These are phyloP conservation scores for Fraxinus paxiana DNA, from an alignment of 305 asterid species.

Conservation along the genomic window DNA sequence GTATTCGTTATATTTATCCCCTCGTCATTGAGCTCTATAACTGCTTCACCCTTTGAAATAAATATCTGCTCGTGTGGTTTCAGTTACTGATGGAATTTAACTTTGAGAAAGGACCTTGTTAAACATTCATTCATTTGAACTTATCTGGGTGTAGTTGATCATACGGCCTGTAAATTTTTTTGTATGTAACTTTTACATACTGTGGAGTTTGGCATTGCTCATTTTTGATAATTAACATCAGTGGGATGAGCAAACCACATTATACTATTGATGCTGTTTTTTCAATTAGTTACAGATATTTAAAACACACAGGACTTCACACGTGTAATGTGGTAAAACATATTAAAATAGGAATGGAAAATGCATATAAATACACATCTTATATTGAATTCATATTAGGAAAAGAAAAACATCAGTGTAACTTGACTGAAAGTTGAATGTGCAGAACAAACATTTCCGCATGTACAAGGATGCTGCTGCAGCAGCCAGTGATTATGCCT, in stretches of 20 bases:
- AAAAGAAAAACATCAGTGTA: not conserved
- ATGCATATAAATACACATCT: not conserved
- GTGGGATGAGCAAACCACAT: not conserved
- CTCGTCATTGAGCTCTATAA: not conserved
- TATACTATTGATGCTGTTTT: not conserved
- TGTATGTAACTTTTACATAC: not conserved
- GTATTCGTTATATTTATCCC: not conserved
- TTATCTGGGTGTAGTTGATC: not conserved
- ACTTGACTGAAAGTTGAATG: constrained; percentile 23
- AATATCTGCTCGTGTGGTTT: not conserved
- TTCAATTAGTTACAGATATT: not conserved
- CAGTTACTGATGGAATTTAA: not conserved
- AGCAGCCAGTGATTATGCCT: constrained; percentile 47
- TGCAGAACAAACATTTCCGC: constrained; percentile 66
- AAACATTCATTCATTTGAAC: not conserved
- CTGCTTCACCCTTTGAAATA: not conserved
- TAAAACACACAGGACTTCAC: not conserved
- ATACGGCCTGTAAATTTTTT: not conserved
- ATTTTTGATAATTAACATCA: not conserved
- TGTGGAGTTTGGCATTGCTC: not conserved
- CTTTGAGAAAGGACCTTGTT: constrained; percentile 2
- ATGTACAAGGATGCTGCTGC: constrained; percentile 59
- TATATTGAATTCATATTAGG: not conserved
- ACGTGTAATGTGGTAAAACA: not conserved
- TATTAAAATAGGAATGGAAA: not conserved